Base-by-base conservation (phyloP, 345 rosid species). In the Leavenworthia alabamica region DNA sequence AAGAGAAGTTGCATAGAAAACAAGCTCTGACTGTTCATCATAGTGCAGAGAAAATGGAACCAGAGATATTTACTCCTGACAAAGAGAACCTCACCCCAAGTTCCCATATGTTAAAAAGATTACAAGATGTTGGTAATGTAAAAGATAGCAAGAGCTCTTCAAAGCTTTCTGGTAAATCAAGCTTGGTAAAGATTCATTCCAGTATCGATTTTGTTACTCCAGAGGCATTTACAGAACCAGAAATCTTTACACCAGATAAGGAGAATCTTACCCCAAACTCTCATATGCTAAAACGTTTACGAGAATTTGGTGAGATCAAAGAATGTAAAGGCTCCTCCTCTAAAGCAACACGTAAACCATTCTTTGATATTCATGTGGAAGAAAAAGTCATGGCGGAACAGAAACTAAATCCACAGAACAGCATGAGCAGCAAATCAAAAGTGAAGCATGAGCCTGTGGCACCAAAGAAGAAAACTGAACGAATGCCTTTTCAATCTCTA, bases 11-110 rank as follows among this genome's bases (percentile, higher is more conserved):
- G 65, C 66, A 67, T 20, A 62, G 48, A 29, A 54, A 41, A 40
- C 81, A 68, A 47, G 58, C 51, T 56, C 12, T 41, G 49, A 42
- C 60, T 44, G 74, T 65, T 69, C 64, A 71, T 56, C 15, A 65
- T 55, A 60, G 43, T 71, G 65, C 44, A 63, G 79, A 75, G 56
- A 75, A 60, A 31, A 73, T 45, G 37, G 88, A 81, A 71, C 81
- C 86, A 72, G 94, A 83, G 56, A 62, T 71, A 22, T 80, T 75
- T 47, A 82, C 83, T 46, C 94, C 88, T 50, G 86, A 86, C 63
- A 93, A 83, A 78, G 97, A 93, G 83, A 93, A 89, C 68, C 62
- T 77, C 72, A 75, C 80, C n/a, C 94, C 97, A 64, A 78, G 77
- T 36, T 68, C 77, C 51, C 84, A 66, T 58, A 47, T 73, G 57